phyloP scores from a whole-genome alignment of 1,284 basidiomycete genomes.

The Microbotryum intermedium region DNA sequence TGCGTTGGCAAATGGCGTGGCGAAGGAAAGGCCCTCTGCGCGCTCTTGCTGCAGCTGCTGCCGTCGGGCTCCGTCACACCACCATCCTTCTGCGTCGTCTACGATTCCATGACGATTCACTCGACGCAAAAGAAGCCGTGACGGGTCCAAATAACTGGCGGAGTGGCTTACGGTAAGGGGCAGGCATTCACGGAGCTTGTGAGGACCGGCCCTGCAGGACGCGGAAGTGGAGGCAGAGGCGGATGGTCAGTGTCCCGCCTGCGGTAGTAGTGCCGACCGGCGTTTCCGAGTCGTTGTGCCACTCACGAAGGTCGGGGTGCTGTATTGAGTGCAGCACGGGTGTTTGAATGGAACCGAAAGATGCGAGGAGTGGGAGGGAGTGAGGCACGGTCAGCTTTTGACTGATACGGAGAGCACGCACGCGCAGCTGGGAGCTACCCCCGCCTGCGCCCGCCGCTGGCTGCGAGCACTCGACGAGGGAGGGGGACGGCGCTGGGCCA shows the following conservation, averaged over 20 bases:
- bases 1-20: neutral
- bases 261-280: neutral
- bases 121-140: neutral
- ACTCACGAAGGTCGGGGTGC: neutral
- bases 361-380: neutral
- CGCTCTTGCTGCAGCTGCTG: neutral
- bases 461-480: too few relatives aligned
- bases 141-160: neutral
- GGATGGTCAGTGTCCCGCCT: neutral
- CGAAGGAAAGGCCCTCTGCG: too few relatives aligned
- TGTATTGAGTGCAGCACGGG: neutral
- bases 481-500: too few relatives aligned
- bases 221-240: slow-evolving; percentile 58
- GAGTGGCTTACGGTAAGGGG: slow-evolving; percentile 40
- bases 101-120: neutral
- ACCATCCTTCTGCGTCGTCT: neutral
- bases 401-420: neutral
- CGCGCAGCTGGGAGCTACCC: neutral
- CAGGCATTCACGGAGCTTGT: slow-evolving; percentile 97
- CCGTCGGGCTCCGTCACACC: neutral
- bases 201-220: slow-evolving; percentile 92
- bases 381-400: neutral
- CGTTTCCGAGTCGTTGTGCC: neutral
- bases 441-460: too few relatives aligned
- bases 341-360: neutral